Conservation (phyloP, 2,329 filamentous ascomycete genomes). For the Fusarium udum region DNA sequence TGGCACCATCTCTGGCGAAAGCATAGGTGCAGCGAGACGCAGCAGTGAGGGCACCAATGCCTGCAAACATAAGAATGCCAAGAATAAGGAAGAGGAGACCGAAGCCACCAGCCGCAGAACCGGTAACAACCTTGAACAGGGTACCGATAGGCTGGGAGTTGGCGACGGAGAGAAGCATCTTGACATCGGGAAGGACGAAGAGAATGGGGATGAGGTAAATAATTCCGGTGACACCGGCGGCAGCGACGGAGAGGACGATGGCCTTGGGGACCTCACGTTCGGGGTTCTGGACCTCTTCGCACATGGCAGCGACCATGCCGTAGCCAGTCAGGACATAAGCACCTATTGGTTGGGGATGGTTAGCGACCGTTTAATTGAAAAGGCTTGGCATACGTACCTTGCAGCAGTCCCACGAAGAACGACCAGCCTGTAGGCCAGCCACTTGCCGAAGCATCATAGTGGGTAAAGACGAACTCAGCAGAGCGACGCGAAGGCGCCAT, state of each 20-base stretch:
- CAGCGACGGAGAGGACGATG: conserved; percentile 72
- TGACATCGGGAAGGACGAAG: conserved; percentile 77
- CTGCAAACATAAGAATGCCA: conserved; percentile 80
- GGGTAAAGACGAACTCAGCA: conserved; percentile 71
- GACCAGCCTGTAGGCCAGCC: conserved; percentile 75
- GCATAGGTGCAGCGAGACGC: conserved; percentile 79
- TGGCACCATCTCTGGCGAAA: conserved; percentile 78
- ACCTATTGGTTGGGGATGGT: conserved; percentile 38
- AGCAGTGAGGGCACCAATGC: conserved; percentile 78
- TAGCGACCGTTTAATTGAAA: background rate
- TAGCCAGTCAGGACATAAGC: conserved; percentile 58
- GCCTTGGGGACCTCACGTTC: conserved; percentile 71
- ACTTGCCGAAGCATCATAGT: conserved; percentile 74
- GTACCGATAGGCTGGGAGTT: conserved; percentile 80
- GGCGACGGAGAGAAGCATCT: conserved; percentile 69
- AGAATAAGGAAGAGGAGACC: conserved; percentile 79
- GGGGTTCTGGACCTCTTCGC: conserved; percentile 69
- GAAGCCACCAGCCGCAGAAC: conserved; percentile 77
- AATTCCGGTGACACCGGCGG: conserved; percentile 71
- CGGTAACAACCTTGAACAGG: conserved; percentile 79
- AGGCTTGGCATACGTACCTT: conserved; percentile 51
- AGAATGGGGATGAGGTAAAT: conserved; percentile 76
- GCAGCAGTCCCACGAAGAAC: conserved; percentile 64
- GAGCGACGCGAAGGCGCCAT: conserved; percentile 72
- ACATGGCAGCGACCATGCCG: conserved; percentile 64